phyloP scores from a whole-genome alignment of 257 asterid genomes.

The Verbascum thapsus region DNA sequence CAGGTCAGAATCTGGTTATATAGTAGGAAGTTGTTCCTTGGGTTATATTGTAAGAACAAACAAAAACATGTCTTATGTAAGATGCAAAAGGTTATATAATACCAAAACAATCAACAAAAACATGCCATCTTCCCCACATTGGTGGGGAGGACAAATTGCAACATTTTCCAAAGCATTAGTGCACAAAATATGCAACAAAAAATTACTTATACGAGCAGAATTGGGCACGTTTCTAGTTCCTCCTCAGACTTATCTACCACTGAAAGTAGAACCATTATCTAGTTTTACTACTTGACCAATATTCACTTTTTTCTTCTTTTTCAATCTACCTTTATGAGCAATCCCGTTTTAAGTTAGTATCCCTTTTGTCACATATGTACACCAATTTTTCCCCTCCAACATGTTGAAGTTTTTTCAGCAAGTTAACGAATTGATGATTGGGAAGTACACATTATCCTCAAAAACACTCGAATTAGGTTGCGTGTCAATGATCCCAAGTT shows the following conservation, averaged over 20 bases:
- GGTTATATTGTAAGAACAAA: no score
- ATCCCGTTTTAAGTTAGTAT: constrained; percentile 2
- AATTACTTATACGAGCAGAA: no score
- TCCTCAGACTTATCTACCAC: not conserved
- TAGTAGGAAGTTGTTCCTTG: no score
- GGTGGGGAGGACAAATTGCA: no score
- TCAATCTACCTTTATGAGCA: no score
- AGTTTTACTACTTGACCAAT: not conserved
- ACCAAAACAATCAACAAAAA: not conserved
- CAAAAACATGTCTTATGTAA: no score
- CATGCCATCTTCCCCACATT: not conserved
- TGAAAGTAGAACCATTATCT: not conserved
- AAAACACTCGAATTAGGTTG: not conserved
- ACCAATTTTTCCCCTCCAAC: not conserved
- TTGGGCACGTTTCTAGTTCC: not conserved
- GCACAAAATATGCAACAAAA: not conserved
- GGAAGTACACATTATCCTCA: not conserved
- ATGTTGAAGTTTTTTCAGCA: not conserved
- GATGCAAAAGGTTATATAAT: constrained; percentile 6
- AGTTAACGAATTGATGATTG: not conserved
- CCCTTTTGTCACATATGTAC: constrained; percentile 3
- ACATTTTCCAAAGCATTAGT: not conserved
- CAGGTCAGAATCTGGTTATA: not conserved
- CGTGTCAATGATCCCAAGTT: not conserved
- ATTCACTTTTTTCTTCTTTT: not conserved